Conservation (phyloP, 2,329 filamentous ascomycete genomes). For the Monilinia aucupariae region DNA sequence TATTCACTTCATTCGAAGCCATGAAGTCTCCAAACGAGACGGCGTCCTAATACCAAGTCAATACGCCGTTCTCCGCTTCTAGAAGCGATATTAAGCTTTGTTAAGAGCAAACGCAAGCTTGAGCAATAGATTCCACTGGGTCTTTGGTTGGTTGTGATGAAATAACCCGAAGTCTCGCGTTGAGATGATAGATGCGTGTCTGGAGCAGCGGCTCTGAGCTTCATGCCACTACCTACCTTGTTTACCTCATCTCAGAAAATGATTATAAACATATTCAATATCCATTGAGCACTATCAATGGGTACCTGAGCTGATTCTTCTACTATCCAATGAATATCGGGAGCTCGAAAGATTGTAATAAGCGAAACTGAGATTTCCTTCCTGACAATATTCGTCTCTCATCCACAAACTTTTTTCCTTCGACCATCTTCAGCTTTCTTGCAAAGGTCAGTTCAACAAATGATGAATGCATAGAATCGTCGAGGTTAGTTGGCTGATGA, state of each 20-base stretch:
- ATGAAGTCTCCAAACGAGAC: too few species aligned
- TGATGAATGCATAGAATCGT: not conserved
- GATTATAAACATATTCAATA: not conserved
- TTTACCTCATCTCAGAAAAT: not conserved
- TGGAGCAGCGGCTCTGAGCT: too few species aligned
- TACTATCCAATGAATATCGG: not conserved
- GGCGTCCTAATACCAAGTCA: too few species aligned
- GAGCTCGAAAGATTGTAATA: not conserved
- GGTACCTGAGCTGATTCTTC: not conserved
- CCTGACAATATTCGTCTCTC: not conserved
- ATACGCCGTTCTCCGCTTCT: too few species aligned
- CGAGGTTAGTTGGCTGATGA: not conserved
- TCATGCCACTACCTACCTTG: not conserved
- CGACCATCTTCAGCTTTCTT: not conserved
- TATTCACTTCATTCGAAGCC: too few species aligned
- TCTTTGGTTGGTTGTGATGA: too few species aligned
- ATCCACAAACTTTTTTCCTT: not conserved
- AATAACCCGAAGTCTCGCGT: too few species aligned
- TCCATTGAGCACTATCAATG: not conserved
- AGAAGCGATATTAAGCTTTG: too few species aligned
- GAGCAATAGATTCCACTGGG: too few species aligned
- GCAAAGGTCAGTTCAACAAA: not conserved
- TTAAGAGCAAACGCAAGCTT: too few species aligned
- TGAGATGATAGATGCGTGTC: not conserved
- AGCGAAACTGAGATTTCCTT: not conserved